These are phyloP conservation scores for Chaetomidium leptoderma DNA, from an alignment of 495 filamentous ascomycete genomes.

Conservation along the genomic window DNA sequence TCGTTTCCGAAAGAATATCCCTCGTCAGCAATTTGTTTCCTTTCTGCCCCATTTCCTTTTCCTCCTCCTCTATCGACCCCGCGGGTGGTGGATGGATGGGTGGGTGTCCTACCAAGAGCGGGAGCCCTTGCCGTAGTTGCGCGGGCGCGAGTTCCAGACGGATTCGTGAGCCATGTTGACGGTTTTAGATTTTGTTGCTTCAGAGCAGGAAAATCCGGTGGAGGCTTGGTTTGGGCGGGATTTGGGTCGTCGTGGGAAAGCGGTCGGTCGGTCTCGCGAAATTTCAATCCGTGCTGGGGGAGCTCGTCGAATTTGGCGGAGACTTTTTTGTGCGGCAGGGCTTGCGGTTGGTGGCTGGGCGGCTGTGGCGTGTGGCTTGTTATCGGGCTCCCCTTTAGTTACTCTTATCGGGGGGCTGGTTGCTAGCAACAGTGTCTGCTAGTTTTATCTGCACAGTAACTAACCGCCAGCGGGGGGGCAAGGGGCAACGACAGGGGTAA, in stretches of 20 bases:
- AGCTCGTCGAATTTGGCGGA: constrained; percentile 21
- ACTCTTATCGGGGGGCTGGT: constrained; percentile 12
- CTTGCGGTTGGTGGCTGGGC: constrained; percentile 22
- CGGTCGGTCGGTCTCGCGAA: constrained; percentile 15
- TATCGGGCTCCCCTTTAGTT: too few species aligned
- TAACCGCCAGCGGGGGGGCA: not conserved
- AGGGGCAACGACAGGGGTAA: constrained; percentile 10
- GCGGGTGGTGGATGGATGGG: constrained; percentile 1
- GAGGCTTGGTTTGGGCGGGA: constrained; percentile 19
- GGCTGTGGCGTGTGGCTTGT: constrained; percentile 16
- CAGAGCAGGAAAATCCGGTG: constrained; percentile 11
- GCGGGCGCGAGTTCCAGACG: constrained; percentile 98
- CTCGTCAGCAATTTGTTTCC: constrained; percentile 20
- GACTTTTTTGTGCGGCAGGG: constrained; percentile 34
- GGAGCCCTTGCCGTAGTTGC: constrained; percentile 92
- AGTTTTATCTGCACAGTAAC: not conserved
- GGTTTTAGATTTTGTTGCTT: constrained; percentile 13
- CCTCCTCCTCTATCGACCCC: not conserved
- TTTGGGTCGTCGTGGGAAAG: constrained; percentile 13
- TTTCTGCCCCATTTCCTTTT: not conserved
- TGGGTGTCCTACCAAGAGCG: constrained; percentile 68
- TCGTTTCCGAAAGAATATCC: not conserved
- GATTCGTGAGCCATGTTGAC: constrained; percentile 95
- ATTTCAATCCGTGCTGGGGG: constrained; percentile 11
- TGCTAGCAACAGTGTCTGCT: not conserved